Conservation (phyloP, 192 early-diverging fungal genomes). For the Coemansia reversa region DNA sequence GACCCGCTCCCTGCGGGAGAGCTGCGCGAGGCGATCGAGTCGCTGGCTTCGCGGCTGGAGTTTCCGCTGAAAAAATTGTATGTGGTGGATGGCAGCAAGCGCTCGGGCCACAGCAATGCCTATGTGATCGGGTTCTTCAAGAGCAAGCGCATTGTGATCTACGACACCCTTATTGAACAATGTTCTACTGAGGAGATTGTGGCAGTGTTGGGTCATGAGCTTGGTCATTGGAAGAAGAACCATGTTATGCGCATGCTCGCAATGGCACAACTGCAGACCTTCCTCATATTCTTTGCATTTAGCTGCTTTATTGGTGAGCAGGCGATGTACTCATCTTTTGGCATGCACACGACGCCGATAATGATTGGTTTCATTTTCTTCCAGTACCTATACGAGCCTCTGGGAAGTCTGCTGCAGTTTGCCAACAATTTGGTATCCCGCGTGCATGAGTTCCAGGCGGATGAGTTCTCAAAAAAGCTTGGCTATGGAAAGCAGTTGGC, state of each 20-base stretch:
- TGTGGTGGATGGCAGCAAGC: constrained; percentile 93
- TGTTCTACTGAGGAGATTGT: constrained; percentile 81
- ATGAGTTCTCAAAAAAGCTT: constrained; percentile 81
- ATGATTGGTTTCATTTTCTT: constrained; percentile 92
- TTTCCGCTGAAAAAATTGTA: constrained; percentile 94
- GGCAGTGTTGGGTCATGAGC: constrained; percentile 93
- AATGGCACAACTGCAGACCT: constrained; percentile 72
- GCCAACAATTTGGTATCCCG: constrained; percentile 77
- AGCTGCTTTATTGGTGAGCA: constrained; percentile 71
- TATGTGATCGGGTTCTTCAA: constrained; percentile 96
- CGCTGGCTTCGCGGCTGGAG: constrained; percentile 71
- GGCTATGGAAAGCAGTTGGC: constrained; percentile 74
- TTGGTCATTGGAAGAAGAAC: constrained; percentile 91
- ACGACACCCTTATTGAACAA: constrained; percentile 89
- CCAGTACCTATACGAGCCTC: constrained; percentile 79
- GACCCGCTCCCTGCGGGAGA: constrained; percentile 80
- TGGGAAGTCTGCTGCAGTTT: constrained; percentile 75
- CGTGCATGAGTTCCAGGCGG: constrained; percentile 91
- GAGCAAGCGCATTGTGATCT: constrained; percentile 96
- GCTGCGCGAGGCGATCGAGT: constrained; percentile 77
- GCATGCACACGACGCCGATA: constrained; percentile 72
- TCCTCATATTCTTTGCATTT: constrained; percentile 75
- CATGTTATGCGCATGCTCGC: constrained; percentile 78
- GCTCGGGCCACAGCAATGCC: constrained; percentile 90
- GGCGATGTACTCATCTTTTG: constrained; percentile 83